These are phyloP conservation scores for Vaccinium vitisidaea DNA, from an alignment of 148 eudicot genomes.

Conservation along the genomic window DNA sequence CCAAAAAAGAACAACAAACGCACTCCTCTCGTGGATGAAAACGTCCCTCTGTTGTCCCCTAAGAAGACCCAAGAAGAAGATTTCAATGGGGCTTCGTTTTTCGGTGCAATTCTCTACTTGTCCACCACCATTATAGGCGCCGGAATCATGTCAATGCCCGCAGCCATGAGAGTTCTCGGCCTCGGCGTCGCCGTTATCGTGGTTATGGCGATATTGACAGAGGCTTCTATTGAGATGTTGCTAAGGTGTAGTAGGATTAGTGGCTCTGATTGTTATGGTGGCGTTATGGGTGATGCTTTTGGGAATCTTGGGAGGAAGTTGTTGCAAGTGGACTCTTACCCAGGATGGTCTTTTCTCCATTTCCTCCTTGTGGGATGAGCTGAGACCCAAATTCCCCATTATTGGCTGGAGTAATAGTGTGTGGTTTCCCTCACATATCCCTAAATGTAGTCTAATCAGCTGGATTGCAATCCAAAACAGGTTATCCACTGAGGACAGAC, in stretches of 20 bases:
- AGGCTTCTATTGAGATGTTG: conserved; percentile 51
- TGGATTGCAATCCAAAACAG: too few relatives aligned
- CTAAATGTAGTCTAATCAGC: too few relatives aligned
- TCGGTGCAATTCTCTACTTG: conserved; percentile 65
- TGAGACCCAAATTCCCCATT: too few relatives aligned
- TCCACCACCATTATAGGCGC: conserved; percentile 81
- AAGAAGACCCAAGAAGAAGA: not conserved
- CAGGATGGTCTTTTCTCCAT: too few relatives aligned
- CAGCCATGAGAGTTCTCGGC: conserved; percentile 66
- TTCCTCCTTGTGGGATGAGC: too few relatives aligned
- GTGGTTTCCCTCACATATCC: too few relatives aligned
- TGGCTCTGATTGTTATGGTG: conserved; percentile 49
- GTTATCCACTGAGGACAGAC: too few relatives aligned
- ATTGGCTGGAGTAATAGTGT: too few relatives aligned
- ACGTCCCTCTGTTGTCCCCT: not conserved
- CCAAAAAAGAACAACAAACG: not conserved
- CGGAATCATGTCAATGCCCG: conserved; percentile 82
- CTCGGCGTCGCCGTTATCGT: conserved; percentile 50
- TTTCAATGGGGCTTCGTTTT: conserved; percentile 63
- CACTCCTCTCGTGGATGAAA: not conserved
- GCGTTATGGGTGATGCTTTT: conserved; percentile 59
- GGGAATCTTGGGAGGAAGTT: conserved; percentile 46
- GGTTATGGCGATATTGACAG: conserved; percentile 53
- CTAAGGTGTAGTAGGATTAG: conserved; percentile 51
- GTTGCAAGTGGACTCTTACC: too few relatives aligned